Evolutionary conservation across 345 rosid genomes (phyloP).

Genomic region (Ceriops decandra): DNA sequence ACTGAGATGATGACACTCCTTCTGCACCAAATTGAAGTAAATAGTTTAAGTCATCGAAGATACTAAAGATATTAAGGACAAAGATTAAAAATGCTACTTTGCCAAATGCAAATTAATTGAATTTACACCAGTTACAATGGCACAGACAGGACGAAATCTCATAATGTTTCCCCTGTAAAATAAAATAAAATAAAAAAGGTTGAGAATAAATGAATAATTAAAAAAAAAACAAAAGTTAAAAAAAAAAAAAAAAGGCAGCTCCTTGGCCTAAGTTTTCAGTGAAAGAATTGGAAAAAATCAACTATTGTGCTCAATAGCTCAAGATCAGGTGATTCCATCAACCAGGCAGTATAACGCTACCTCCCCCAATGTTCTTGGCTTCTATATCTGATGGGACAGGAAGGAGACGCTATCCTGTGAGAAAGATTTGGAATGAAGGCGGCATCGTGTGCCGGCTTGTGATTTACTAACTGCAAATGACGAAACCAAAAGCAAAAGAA

Average conservation of each 20-base stretch:
- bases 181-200: neutral
- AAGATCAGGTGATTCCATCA: neutral
- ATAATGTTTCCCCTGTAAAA: constrained; percentile 36
- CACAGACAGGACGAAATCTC: constrained; percentile 28
- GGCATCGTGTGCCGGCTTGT: constrained; percentile 21
- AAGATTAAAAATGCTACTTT: constrained; percentile 4
- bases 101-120: constrained; percentile 9
- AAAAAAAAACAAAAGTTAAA: neutral
- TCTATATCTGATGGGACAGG: constrained; percentile 21
- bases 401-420: constrained; percentile 27
- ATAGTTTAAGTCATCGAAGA: neutral
- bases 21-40: constrained; percentile 35
- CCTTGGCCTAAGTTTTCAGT: neutral
- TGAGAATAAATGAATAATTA: neutral
- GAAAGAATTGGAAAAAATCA: neutral
- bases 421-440: constrained; percentile 21
- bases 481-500: neutral
- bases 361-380: constrained; percentile 15
- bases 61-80: neutral
- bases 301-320: neutral
- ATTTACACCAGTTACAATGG: constrained; percentile 49
- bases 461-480: constrained; percentile 34
- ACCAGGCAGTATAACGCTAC: constrained; percentile 17
- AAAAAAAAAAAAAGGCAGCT: neutral
- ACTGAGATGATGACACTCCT: constrained; percentile 42